Evolutionary conservation across 306 rosid species (phyloP).

Genomic region (Gynostemma pentaphyllum): DNA sequence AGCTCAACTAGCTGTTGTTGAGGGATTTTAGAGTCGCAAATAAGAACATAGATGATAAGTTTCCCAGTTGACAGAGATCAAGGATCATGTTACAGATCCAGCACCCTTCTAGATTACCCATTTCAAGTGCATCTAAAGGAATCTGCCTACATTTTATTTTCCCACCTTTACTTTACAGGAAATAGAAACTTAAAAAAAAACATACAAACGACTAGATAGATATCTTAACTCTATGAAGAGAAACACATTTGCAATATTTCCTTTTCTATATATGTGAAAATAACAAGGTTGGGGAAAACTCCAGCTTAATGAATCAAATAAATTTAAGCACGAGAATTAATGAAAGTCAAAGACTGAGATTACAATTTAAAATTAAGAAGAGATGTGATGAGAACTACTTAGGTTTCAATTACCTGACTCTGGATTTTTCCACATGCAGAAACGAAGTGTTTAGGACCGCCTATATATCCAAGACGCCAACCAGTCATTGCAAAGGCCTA

Average conservation of each 20-base stretch:
- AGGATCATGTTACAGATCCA: background rate
- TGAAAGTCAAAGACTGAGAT: background rate
- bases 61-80: background rate
- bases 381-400: background rate
- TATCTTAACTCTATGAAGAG: background rate
- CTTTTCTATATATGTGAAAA: background rate
- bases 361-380: background rate
- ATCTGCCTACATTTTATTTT: background rate
- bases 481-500: conserved; percentile 99
- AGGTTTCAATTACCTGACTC: conserved; percentile 63
- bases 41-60: background rate
- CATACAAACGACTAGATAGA: background rate
- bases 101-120: background rate
- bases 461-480: conserved; percentile 94
- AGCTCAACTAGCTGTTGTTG: background rate
- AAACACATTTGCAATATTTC: background rate
- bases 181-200: background rate
- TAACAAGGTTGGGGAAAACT: background rate
- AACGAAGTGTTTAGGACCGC: conserved; percentile 90
- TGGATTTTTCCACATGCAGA: conserved; percentile 77
- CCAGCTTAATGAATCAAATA: background rate
- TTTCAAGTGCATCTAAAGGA: background rate
- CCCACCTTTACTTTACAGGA: background rate
- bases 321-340: background rate
- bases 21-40: background rate